Conservation (phyloP, 1,139 yeast genomes). For the Yamadazyma membranifaciens region DNA sequence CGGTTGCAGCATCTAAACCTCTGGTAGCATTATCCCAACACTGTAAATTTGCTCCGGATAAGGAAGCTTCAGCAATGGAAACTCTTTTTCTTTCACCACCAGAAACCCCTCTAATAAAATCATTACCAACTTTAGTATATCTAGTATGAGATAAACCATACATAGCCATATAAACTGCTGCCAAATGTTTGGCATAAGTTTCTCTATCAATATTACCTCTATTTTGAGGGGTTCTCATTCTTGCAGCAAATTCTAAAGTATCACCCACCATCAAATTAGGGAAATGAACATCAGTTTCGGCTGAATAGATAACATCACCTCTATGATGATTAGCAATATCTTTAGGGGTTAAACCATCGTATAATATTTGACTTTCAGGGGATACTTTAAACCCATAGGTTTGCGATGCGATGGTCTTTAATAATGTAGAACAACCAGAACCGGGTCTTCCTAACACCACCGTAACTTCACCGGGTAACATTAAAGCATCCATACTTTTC, state of each 20-base stretch:
- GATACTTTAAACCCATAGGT: slow-evolving; percentile 70
- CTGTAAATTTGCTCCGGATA: slow-evolving; percentile 44
- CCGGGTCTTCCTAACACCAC: slow-evolving; percentile 85
- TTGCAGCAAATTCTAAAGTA: slow-evolving; percentile 47
- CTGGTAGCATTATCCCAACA: slow-evolving; percentile 83
- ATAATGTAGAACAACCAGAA: slow-evolving; percentile 78
- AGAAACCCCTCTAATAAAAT: slow-evolving; percentile 40
- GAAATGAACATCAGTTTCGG: slow-evolving; percentile 55
- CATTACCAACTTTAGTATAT: slow-evolving; percentile 38
- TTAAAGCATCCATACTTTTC: slow-evolving; percentile 33
- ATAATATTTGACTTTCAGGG: slow-evolving; percentile 40
- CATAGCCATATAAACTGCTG: slow-evolving; percentile 43
- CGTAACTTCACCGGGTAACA: slow-evolving; percentile 65
- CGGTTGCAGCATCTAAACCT: slow-evolving; percentile 74
- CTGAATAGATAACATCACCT: slow-evolving; percentile 51
- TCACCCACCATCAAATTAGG: slow-evolving; percentile 55
- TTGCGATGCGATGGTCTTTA: slow-evolving; percentile 67
- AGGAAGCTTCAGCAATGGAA: slow-evolving; percentile 43
- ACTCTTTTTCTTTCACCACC: slow-evolving; percentile 50
- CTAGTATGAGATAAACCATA: slow-evolving; percentile 39
- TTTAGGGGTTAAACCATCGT: slow-evolving; percentile 31
- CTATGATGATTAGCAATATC: slow-evolving; percentile 29
- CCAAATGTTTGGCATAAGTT: slow-evolving; percentile 42
- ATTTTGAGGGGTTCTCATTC: slow-evolving; percentile 41
- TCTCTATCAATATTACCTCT: slow-evolving; percentile 41